Evolutionary conservation across 1,139 yeast genomes (phyloP).

Genomic region (Saccharomyces hybrid): DNA sequence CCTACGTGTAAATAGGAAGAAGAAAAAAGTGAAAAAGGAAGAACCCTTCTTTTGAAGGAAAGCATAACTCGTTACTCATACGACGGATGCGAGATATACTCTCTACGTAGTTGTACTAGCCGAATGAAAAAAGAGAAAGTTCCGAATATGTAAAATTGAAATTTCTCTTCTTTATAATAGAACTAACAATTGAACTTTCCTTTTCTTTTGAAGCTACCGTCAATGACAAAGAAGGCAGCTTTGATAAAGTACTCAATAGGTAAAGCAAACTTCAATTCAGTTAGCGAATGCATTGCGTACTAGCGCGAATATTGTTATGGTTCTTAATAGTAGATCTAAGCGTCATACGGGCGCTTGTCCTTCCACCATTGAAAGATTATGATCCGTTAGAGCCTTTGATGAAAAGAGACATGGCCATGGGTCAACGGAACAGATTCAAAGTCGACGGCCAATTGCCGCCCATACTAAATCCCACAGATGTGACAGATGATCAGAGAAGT

Average conservation of each 20-base stretch:
- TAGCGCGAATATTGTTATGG: neutral
- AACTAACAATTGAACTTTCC: neutral
- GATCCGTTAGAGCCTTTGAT: neutral
- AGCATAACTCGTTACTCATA: neutral
- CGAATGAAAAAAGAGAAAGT: neutral
- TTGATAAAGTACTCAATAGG: neutral
- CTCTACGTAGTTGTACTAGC: neutral
- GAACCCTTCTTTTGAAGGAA: neutral
- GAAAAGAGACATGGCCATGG: neutral
- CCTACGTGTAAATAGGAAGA: neutral
- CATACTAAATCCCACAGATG: slow-evolving; percentile 11
- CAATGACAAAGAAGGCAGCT: neutral
- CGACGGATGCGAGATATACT: neutral
- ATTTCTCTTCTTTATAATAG: neutral
- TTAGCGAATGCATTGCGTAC: neutral
- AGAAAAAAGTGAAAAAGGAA: neutral
- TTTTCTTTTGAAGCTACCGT: neutral
- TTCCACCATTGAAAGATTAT: neutral
- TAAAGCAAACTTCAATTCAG: neutral
- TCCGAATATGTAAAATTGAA: neutral
- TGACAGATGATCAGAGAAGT: slow-evolving; percentile 15
- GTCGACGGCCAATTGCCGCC: slow-evolving; percentile 10
- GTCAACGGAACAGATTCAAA: neutral
- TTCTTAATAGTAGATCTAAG: neutral
- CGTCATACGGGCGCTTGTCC: neutral